A percentile compares a stretch with the other conserved stretches of the same genome.
Evolutionary conservation across 352 stramenopile species (phyloP).

Genomic region (Phytophthora europaea): DNA sequence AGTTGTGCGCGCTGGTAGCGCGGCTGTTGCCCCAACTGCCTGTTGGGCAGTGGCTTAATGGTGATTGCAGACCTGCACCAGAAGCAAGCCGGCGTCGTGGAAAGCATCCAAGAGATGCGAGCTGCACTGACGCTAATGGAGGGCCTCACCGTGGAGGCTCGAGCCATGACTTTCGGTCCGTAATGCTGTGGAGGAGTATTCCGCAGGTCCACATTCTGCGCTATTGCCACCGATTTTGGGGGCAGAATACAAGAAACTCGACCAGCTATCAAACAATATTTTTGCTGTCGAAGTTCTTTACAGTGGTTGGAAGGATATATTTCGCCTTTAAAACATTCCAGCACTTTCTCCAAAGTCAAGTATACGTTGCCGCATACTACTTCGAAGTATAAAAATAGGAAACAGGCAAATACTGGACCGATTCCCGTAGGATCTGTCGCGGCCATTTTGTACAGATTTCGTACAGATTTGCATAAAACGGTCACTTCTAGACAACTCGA

Average conservation of each 20-base stretch:
- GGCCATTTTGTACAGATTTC: no score
- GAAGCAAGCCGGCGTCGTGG: neutral
- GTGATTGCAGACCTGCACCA: neutral
- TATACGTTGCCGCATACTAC: no score
- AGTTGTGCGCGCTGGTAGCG: neutral
- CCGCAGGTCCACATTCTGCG: neutral
- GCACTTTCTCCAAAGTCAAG: no score
- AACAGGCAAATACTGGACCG: no score
- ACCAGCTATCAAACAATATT: neutral
- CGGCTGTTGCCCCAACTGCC: neutral
- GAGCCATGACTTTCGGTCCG: neutral
- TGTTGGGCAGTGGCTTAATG: neutral
- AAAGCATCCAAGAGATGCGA: neutral
- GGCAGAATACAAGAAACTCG: neutral
- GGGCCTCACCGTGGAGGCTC: neutral
- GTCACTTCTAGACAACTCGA: no score
- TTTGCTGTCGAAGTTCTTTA: no score
- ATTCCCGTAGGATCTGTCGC: no score
- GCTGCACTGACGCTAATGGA: constrained; percentile 1
- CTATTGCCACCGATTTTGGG: no score
- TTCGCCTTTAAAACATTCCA: no score
- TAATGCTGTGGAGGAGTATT: neutral
- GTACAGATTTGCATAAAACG: no score
- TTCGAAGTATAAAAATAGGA: no score
- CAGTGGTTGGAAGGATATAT: neutral